Base-by-base conservation (phyloP, 495 filamentous ascomycete species). In the Annulohypoxylon bovei region DNA sequence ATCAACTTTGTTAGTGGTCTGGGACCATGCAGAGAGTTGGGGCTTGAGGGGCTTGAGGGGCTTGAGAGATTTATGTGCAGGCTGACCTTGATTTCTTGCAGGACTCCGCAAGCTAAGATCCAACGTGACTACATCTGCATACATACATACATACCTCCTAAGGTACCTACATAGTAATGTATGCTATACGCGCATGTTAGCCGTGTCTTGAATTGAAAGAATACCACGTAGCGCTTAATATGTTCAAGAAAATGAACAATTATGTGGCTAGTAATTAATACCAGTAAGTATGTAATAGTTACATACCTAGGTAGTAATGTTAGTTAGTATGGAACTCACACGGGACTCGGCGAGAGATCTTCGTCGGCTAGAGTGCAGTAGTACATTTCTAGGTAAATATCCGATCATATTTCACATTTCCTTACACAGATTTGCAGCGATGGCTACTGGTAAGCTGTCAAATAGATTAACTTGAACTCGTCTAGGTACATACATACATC, bases 71-170 rank as follows among this genome's bases (percentile, higher is more conserved):
- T 60, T 55, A 14, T 49, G 33, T 63, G 58, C 55, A 67, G 53
- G 22, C 47, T 16, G 37, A 55, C 52, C 44, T 64, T 52, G 23
- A 72, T 68, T 72, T 49, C 64, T 72, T 67, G 69, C 68, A 71
- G 68, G 58, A 71, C 68, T 71, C 68, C 62, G 68, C 67, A 70
- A 44, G 25, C 39, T 50, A 58, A 71, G 28, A 61, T 57, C 46
- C 33, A 67, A 54, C 27, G 28, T 33, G 30, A 35, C 28, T 25
- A 35, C 50, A 33, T 44, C n/a, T n/a, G 22, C 23, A 23, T 58
- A 40, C 18, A 23, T 23, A 58, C n/a, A n/a, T n/a, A n/a, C n/a
- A n/a, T n/a, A n/a, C n/a, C n/a, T n/a, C n/a, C n/a, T n/a, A n/a
- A n/a, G n/a, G n/a, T n/a, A n/a, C n/a, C n/a, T n/a, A n/a, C n/a